Evolutionary conservation across 2,329 filamentous ascomycete genomes (phyloP).

Genomic region (Sporothrix dimorphospora): DNA sequence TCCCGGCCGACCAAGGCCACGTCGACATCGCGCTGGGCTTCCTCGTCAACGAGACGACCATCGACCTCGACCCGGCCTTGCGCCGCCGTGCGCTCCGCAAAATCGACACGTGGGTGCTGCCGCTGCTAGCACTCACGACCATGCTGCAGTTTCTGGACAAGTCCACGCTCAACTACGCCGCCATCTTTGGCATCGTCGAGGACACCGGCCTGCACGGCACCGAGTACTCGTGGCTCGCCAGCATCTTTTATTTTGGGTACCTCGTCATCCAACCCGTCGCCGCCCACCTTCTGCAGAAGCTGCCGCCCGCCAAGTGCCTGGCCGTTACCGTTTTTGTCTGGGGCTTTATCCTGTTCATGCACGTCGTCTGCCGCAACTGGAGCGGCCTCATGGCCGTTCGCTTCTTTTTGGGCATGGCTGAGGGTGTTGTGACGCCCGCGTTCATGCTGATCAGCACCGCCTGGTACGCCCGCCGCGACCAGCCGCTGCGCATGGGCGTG

Average conservation of each 20-base stretch:
- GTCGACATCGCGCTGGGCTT: neutral
- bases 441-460: neutral
- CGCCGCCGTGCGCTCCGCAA: neutral
- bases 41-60: neutral
- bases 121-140: neutral
- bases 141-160: conserved; percentile 1
- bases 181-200: neutral
- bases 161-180: neutral
- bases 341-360: neutral
- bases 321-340: neutral
- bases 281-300: neutral
- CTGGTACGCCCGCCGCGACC: neutral
- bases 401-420: neutral
- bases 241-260: neutral
- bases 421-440: neutral
- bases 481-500: neutral
- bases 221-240: neutral
- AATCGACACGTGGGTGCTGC: neutral
- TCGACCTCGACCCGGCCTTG: neutral
- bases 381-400: neutral
- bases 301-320: neutral
- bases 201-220: neutral
- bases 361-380: neutral
- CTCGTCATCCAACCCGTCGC: neutral
- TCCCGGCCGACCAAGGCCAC: neutral